A percentile compares a stretch with the other conserved stretches of the same genome.
Evolutionary conservation across 148 eudicot genomes (phyloP).

Genomic region (Chenopodium album): DNA sequence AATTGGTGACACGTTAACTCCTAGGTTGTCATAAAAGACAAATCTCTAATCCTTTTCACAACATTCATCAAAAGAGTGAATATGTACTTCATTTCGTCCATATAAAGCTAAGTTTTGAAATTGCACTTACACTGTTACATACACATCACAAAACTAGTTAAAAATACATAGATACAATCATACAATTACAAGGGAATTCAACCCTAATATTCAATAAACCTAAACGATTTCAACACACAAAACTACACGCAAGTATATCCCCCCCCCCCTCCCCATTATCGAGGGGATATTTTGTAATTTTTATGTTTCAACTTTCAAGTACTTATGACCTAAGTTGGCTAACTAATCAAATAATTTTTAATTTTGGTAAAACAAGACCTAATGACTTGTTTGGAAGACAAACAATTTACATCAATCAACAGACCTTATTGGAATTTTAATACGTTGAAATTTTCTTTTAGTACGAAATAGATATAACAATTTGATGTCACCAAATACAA

Average conservation of each 20-base stretch:
- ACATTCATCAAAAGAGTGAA: not conserved
- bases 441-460: not conserved
- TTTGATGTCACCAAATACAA: not conserved
- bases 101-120: not conserved
- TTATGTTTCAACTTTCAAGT: no score
- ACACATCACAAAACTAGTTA: not conserved
- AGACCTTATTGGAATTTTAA: not conserved
- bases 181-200: not conserved
- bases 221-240: no score
- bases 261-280: no score
- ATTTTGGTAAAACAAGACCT: no score
- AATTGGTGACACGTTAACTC: not conserved
- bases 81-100: not conserved
- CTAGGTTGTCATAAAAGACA: not conserved
- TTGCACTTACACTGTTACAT: not conserved
- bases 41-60: slow-evolving; percentile 1
- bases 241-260: no score
- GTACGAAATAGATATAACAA: not conserved
- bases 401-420: no score
- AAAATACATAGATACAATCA: not conserved
- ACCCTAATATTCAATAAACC: not conserved
- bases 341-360: no score
- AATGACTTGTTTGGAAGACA: no score
- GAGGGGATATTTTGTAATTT: no score
- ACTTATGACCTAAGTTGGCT: no score